phyloP scores from a whole-genome alignment of 495 filamentous ascomycete species.

The Neurospora sublineolata region DNA sequence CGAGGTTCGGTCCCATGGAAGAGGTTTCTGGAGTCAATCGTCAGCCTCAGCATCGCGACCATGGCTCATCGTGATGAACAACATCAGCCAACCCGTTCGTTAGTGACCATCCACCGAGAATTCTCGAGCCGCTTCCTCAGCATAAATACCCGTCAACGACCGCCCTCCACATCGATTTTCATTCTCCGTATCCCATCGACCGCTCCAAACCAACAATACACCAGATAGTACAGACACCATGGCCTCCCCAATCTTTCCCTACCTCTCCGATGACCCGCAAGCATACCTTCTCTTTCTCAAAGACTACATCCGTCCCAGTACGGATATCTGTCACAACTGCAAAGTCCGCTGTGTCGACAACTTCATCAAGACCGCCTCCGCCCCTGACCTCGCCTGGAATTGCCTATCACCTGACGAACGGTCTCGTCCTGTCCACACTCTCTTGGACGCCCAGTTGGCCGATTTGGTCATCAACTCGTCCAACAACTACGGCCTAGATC shows the following conservation, averaged over 20 bases:
- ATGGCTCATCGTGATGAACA: too few species aligned
- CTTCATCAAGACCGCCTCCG: background rate
- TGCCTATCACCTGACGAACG: background rate
- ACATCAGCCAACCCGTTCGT: background rate
- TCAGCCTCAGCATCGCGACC: too few species aligned
- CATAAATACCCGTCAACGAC: background rate
- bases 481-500: background rate
- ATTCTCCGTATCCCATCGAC: background rate
- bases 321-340: background rate
- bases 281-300: background rate
- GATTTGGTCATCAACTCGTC: background rate
- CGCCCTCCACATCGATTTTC: background rate
- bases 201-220: too few species aligned
- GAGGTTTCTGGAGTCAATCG: background rate
- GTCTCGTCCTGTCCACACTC: background rate
- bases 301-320: background rate
- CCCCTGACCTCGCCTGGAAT: background rate
- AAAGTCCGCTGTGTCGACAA: background rate
- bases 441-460: background rate
- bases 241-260: background rate
- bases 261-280: background rate
- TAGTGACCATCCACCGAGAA: too few species aligned
- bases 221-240: background rate
- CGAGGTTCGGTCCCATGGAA: too few species aligned
- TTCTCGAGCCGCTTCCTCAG: background rate